phyloP scores from a whole-genome alignment of 2,329 filamentous ascomycete genomes.

The Cryphonectria nitschkei region DNA sequence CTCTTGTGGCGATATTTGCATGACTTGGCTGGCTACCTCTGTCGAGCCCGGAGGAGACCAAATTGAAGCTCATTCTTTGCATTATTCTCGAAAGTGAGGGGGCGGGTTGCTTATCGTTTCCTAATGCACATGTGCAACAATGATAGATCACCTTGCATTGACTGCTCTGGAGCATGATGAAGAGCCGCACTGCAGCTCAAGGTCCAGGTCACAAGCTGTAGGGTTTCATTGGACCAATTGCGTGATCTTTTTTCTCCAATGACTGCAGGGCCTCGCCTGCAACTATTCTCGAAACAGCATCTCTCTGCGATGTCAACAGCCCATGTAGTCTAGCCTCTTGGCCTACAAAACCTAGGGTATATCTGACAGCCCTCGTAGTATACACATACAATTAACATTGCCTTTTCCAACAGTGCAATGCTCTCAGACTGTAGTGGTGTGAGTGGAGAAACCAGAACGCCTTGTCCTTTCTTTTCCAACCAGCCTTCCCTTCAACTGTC shows the following conservation, averaged over 20 bases:
- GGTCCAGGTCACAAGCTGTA: background rate
- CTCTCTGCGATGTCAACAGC: background rate
- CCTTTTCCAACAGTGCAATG: background rate
- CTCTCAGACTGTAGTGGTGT: background rate
- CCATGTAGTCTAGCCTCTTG: background rate
- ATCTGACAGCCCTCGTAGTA: background rate
- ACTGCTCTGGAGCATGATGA: background rate
- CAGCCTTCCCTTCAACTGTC: conserved; percentile 25
- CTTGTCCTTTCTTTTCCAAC: background rate
- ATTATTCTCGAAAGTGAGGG: background rate
- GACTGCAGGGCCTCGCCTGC: background rate
- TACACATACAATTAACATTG: background rate
- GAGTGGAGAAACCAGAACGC: conserved; percentile 19
- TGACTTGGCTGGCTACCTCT: background rate
- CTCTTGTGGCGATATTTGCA: background rate
- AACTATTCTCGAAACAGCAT: conserved; percentile 23
- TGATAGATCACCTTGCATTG: background rate
- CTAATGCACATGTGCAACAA: background rate
- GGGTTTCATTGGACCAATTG: conserved; percentile 8
- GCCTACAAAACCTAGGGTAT: conserved; percentile 8
- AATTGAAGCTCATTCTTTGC: background rate
- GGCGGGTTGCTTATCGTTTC: background rate
- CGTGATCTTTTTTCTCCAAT: conserved; percentile 21
- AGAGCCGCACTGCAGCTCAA: conserved; percentile 1
- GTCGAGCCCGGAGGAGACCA: no score